Evolutionary conservation across 345 rosid species (phyloP).

Genomic region (Gossypium longicalyx): DNA sequence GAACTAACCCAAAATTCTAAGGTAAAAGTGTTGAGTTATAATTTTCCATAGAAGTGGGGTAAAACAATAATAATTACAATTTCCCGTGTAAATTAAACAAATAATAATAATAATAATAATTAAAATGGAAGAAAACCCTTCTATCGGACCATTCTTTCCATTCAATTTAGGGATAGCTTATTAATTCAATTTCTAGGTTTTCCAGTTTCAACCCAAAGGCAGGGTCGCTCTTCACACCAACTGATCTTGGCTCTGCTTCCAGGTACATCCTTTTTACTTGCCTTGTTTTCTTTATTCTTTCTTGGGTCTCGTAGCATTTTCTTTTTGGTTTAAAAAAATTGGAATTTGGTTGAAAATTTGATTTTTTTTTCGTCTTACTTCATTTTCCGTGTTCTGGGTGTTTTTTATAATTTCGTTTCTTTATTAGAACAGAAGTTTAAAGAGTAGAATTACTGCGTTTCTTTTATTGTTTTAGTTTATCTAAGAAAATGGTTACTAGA

Average conservation of each 20-base stretch:
- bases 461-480: not conserved
- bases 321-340: not conserved
- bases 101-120: not conserved
- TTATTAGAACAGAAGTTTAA: not conserved
- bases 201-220: not conserved
- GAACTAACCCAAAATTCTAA: too few species aligned
- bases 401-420: not conserved
- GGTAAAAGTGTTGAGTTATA: too few species aligned
- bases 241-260: not conserved
- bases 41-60: too few species aligned
- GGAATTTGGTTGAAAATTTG: not conserved
- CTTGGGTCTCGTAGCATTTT: not conserved
- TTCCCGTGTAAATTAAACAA: not conserved
- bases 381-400: not conserved
- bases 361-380: not conserved
- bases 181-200: slow-evolving; percentile 8
- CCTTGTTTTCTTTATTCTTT: not conserved
- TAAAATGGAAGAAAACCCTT: not conserved
- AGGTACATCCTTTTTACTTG: not conserved
- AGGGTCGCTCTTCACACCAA: not conserved
- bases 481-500: not conserved
- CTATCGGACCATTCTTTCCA: not conserved
- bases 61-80: too few species aligned
- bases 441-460: slow-evolving; percentile 1
- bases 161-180: not conserved